Base-by-base conservation (phyloP, 345 rosid genomes). In the Acer yangbiense region DNA sequence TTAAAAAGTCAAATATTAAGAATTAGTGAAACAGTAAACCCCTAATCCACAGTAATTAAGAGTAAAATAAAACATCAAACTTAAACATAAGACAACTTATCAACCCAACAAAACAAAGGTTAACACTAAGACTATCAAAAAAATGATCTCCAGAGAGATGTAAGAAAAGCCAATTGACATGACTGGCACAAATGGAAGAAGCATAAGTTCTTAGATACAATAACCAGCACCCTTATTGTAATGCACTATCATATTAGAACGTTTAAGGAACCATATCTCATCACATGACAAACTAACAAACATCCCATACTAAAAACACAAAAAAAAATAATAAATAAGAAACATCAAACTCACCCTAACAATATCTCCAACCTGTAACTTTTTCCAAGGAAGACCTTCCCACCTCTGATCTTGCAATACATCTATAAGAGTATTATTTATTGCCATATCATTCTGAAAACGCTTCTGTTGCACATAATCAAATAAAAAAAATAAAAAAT, bases 351-450 rank as follows among this genome's bases (percentile, higher is more conserved):
- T 87, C 85, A 97, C 99, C 92, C 86, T 90, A 77, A 97, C 83
- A 85, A 97, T 84, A 75, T 97, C 99, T 86, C 99, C 98, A 82
- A 93, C 99, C 86, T 94, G 99, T 85, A 97, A 82, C 90, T 84
- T 94, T 88, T 92, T 92, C 99, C 98, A 97, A 5, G 98, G 87
- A 64, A 90, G 80, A 82, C 83, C 66, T 82, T 76, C 87, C 99
- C 99, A 97, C 79, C 76, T 88, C 80, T 90, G 92, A 85, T 88
- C 92, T 88, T 89, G 96, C 86, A 97, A 84, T 73, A 97, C 90
- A 2, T 97, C 99, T 83, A 92, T 84, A 13, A 46, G 86, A 86
- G 83, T 87, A 85, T 90, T 94, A 83, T 97, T 97, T 83, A 97
- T 90, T 55, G 92, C 68, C 97, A 91, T 89, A 84, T 97, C 98